Base-by-base conservation (phyloP, 345 rosid species). In the Salix caprea region DNA sequence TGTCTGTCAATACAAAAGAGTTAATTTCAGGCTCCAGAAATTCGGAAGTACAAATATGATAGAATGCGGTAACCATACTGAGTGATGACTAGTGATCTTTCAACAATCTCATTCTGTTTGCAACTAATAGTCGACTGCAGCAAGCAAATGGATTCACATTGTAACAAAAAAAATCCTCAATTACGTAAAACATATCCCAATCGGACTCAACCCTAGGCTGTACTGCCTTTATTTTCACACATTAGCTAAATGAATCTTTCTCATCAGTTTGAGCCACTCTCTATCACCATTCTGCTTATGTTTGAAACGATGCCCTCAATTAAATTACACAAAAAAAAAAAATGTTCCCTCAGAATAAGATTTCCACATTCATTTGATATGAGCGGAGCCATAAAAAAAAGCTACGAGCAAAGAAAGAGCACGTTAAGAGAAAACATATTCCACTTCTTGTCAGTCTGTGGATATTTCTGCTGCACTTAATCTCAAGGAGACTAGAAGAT, bases 1-100 rank as follows among this genome's bases (percentile, higher is more conserved):
- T 66, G 98, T 93, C 99, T 96, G 91, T 74, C 61, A 70, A 66
- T 46, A 69, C 52, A 79, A 69, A 69, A 78, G 24, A 26, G 14
- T 60, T 37, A 81, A 77, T 32, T 62, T 81, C 60, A 56, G 61
- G 70, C 42, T 76, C 81, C 78, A 82, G 73, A 84, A 50, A 78
- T 77, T 14, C n/a, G 66, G 39, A 34, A 56, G 39, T 19, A 24
- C 37, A 28, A 7, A 46, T 64, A 60, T 2, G 19, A 21, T 32
- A 14, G 36, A 67, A 7, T 60, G 64, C 14, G 8, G 18, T 37
- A 60, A 7, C 23, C 6, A 58, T 6, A 19, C 7, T n/a, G 32
- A 42, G 30, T 28, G 34, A 46, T 65, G 26, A 28, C 44, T 2
- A 34, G n/a, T 13, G 21, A 37, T 67, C 18, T n/a, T 7, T 74